Conservation (phyloP, 2,329 filamentous ascomycete genomes). For the Chrysoporthe deuterocubensis region DNA sequence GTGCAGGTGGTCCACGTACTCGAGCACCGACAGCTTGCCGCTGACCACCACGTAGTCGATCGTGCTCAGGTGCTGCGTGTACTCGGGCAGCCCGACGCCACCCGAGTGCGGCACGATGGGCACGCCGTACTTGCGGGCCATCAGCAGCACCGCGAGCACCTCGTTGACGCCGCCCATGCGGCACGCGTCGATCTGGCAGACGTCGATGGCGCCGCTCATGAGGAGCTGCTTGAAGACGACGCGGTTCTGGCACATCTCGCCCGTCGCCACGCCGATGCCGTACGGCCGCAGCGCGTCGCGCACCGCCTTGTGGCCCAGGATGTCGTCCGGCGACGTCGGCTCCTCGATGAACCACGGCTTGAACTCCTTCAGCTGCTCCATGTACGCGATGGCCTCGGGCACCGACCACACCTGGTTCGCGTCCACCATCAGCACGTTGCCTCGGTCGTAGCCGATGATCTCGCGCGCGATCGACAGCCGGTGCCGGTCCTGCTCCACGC, state of each 20-base stretch:
- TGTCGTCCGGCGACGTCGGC: slow-evolving; percentile 87
- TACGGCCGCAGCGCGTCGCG: slow-evolving; percentile 76
- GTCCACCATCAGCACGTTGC: slow-evolving; percentile 89
- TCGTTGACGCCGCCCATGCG: slow-evolving; percentile 90
- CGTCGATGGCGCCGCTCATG: slow-evolving; percentile 77
- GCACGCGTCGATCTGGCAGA: slow-evolving; percentile 90
- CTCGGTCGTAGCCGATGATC: slow-evolving; percentile 80
- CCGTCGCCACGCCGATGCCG: slow-evolving; percentile 84
- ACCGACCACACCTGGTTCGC: slow-evolving; percentile 94
- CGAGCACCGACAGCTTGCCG: slow-evolving; percentile 79
- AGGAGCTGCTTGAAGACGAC: slow-evolving; percentile 94
- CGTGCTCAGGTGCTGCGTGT: slow-evolving; percentile 89
- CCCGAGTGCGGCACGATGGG: slow-evolving; percentile 90
- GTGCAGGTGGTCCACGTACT: slow-evolving; percentile 92
- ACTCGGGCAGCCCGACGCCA: slow-evolving; percentile 88
- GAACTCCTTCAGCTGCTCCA: slow-evolving; percentile 80
- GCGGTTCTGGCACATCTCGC: slow-evolving; percentile 95
- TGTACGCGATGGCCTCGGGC: slow-evolving; percentile 85
- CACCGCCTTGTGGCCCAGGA: slow-evolving; percentile 85
- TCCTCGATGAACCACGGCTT: slow-evolving; percentile 95
- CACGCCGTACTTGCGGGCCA: slow-evolving; percentile 78
- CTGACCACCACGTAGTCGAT: slow-evolving; percentile 91
- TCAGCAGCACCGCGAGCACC: slow-evolving; percentile 84
- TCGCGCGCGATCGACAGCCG: slow-evolving; percentile 75
- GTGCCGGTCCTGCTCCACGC: slow-evolving; percentile 71